A percentile compares a stretch with the other conserved stretches of the same genome.
phyloP scores from a whole-genome alignment of 164 flowering plant species.

The Kalanchoe fedtschenkoi region DNA sequence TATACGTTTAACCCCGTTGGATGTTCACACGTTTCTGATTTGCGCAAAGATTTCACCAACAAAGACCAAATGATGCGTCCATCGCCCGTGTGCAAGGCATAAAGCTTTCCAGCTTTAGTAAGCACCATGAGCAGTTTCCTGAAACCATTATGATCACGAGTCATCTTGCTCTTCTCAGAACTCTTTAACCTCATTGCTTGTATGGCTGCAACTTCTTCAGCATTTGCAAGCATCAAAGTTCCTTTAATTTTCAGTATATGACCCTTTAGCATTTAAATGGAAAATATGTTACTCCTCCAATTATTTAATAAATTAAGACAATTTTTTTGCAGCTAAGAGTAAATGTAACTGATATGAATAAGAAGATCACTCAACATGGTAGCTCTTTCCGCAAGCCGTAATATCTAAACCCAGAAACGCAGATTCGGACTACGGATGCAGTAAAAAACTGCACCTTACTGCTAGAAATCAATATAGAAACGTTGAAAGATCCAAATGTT shows the following conservation, averaged over 20 bases:
- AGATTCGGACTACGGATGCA: neutral
- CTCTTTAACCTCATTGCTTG: constrained; percentile 78
- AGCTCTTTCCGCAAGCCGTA: neutral
- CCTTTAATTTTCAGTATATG: constrained; percentile 91
- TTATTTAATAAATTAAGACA: too few relatives aligned
- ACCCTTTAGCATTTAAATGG: constrained; percentile 18
- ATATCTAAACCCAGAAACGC: neutral
- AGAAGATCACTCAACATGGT: neutral
- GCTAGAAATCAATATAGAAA: neutral
- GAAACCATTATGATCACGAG: constrained; percentile 92
- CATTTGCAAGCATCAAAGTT: constrained; percentile 85
- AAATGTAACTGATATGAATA: neutral
- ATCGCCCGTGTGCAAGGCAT: constrained; percentile 90
- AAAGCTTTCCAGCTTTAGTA: constrained; percentile 76
- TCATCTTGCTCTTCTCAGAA: constrained; percentile 88
- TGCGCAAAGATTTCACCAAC: constrained; percentile 44
- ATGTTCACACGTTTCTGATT: constrained; percentile 45
- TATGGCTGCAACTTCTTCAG: constrained; percentile 78
- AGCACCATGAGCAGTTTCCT: constrained; percentile 85
- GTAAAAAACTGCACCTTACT: neutral
- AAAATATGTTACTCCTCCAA: neutral
- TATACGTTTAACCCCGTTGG: constrained; percentile 57
- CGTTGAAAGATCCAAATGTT: neutral
- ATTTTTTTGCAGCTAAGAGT: neutral
- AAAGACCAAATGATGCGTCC: constrained; percentile 89